Evolutionary conservation across 2,329 filamentous ascomycete species (phyloP).

Genomic region (Cercospora beticola): DNA sequence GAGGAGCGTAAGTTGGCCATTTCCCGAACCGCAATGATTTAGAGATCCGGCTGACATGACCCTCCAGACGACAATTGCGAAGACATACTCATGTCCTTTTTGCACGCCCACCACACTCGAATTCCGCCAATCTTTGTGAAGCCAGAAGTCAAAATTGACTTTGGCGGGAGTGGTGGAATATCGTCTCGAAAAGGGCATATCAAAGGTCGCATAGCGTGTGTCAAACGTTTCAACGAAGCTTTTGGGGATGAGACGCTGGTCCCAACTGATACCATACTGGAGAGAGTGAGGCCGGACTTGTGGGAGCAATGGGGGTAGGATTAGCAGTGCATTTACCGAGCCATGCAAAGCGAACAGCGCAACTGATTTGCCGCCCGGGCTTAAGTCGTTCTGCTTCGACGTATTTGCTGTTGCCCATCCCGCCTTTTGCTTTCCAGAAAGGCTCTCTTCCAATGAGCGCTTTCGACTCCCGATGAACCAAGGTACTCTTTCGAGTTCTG

Average conservation of each 20-base stretch:
- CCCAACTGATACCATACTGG: not conserved
- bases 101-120: not conserved
- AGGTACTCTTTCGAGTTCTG: not conserved
- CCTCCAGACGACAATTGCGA: not conserved
- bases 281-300: not conserved
- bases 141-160: not conserved
- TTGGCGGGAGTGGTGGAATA: not conserved
- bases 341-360: no score
- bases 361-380: not conserved
- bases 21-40: not conserved
- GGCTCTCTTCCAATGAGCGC: not conserved
- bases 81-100: not conserved
- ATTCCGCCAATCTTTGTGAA: not conserved
- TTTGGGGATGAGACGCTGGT: not conserved
- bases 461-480: not conserved
- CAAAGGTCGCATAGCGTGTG: not conserved
- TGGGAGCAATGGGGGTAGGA: not conserved
- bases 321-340: no score
- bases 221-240: not conserved
- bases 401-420: not conserved
- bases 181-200: not conserved
- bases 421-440: not conserved
- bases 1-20: not conserved
- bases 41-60: not conserved
- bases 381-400: not conserved